Base-by-base conservation (phyloP, 164 flowering plant species). In the Brasenia schreberi region DNA sequence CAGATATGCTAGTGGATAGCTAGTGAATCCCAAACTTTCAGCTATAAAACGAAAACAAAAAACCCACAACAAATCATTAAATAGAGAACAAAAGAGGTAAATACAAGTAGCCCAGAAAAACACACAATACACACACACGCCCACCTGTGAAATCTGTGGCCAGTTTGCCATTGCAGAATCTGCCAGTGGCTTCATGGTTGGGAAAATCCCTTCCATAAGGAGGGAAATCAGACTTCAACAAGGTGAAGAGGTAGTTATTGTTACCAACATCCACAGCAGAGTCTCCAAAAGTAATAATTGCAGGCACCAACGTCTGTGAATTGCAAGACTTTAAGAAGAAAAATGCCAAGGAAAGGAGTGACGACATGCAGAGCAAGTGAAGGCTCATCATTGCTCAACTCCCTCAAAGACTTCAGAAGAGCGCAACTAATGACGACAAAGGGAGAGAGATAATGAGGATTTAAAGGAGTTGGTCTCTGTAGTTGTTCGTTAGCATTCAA, bases 141-240 rank as follows among this genome's bases (percentile, higher is more conserved):
- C 65, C 77, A 78, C 98, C 98, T 62, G 95, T 94, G 64, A 89
- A 69, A 68, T 94, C 98, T 65, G 98, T 94, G 65, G 96, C 98
- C 33, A 94, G 72, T 72, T 91, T 94, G 1, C 98, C 98, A 81
- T 94, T 91, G 77, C 93, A 89, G 65, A 94, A 94, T 73, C 99
- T 88, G 5, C 99, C 98, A 6, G 99, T 94, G 9, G 99, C 70
- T 44, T 81, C 18, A 3, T 81, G 82, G 58, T 76, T 83, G 59
- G 62, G 68, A 33, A 89, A 94, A 64, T 94, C 99, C 64, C 88
- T 76, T 5, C 99, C 99, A 69, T 94, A 94, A 66, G 99, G 99
- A 60, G 95, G 96, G 73, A 84, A 82, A 68, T 94, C 72, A 39
- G 99, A 93, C 81, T 82, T 94, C 78, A 78, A 85, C 56, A 91